phyloP scores from a whole-genome alignment of 805 yeast species.

The Teunomyces lycoperdinae region DNA sequence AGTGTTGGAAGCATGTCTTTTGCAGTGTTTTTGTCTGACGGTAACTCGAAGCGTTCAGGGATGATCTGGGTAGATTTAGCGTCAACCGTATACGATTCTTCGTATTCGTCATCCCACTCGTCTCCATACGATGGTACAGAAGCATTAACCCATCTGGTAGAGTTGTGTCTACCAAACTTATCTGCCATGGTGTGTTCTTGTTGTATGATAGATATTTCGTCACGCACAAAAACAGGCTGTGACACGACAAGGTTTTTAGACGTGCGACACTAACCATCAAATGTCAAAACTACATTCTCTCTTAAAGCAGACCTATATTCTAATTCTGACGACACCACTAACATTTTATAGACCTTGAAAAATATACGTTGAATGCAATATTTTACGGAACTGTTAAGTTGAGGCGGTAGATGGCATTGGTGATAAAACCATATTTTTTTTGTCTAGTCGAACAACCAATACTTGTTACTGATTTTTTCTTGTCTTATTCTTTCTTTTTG shows the following conservation, averaged over 20 bases:
- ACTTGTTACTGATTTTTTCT: no score
- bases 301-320: not conserved
- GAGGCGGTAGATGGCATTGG: no score
- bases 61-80: not conserved
- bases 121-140: conserved; percentile 42
- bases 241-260: not conserved
- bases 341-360: not conserved
- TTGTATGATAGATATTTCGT: not conserved
- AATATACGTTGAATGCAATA: no score
- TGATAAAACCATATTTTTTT: no score
- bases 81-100: conserved; percentile 5
- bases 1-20: not conserved
- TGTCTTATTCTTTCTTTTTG: no score
- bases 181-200: conserved; percentile 21
- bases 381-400: no score
- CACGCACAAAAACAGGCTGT: not conserved
- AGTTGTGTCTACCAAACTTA: conserved; percentile 40
- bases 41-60: conserved; percentile 8
- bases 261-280: not conserved
- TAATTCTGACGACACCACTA: not conserved
- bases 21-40: not conserved
- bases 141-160: conserved; percentile 44
- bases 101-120: conserved; percentile 39
- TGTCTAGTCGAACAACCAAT: no score
- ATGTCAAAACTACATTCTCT: not conserved